phyloP scores from a whole-genome alignment of 1,139 yeast genomes.

The Scheffersomyces parashehatae region DNA sequence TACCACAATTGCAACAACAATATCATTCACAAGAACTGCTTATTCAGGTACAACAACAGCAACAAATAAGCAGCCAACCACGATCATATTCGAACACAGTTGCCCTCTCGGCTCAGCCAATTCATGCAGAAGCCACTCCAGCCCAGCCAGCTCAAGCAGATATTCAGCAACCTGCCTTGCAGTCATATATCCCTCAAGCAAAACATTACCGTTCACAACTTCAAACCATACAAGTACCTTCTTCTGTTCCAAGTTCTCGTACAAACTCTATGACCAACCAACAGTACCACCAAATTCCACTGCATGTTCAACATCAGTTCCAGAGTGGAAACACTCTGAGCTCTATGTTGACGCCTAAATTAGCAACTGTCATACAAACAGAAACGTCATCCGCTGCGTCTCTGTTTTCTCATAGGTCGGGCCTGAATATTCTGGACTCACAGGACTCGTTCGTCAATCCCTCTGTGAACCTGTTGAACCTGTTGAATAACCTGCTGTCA shows the following conservation, averaged over 20 bases:
- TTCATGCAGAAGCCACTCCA: too few species aligned
- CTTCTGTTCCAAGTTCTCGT: conserved; percentile 3
- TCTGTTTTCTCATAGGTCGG: conserved; percentile 4
- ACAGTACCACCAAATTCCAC: neutral
- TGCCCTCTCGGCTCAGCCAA: too few species aligned
- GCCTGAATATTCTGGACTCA: conserved; percentile 4
- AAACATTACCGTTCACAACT: too few species aligned
- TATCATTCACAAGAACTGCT: too few species aligned
- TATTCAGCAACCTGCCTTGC: too few species aligned
- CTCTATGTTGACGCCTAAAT: neutral
- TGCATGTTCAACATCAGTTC: neutral
- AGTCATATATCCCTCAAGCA: too few species aligned
- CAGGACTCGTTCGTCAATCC: conserved; percentile 5
- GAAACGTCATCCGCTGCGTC: conserved; percentile 3
- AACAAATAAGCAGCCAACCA: too few species aligned
- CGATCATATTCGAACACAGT: too few species aligned
- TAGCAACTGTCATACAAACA: neutral
- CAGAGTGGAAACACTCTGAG: neutral
- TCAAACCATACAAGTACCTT: too few species aligned
- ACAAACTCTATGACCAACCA: conserved; percentile 7
- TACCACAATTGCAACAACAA: too few species aligned
- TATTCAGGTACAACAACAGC: too few species aligned
- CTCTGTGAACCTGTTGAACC: conserved; percentile 6
- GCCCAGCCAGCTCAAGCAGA: too few species aligned
- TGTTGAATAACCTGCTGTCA: conserved; percentile 4